These are phyloP conservation scores for Aristolochia fimbriata DNA, from an alignment of 164 flowering plant genomes.

Conservation along the genomic window DNA sequence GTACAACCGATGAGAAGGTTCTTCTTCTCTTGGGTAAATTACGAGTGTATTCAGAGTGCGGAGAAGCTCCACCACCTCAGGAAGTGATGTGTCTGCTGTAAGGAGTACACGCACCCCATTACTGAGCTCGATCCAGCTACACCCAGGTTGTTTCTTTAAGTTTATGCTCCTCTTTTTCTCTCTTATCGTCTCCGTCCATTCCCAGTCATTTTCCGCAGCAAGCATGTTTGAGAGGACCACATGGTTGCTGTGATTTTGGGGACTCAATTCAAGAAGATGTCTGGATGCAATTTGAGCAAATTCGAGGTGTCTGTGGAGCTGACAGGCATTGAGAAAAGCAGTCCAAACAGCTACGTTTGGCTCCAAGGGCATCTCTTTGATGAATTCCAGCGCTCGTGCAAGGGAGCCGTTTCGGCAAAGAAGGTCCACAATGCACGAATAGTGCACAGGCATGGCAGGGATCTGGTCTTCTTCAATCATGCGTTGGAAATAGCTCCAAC, in stretches of 20 bases:
- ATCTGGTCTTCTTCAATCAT: constrained; percentile 11
- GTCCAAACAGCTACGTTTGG: constrained; percentile 15
- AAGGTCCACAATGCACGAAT: constrained; percentile 22
- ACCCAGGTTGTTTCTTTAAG: constrained; percentile 16
- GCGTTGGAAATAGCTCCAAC: constrained; percentile 9
- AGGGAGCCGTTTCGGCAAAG: constrained; percentile 14
- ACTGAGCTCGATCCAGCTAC: constrained; percentile 23
- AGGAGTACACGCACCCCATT: constrained; percentile 17
- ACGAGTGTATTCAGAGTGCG: constrained; percentile 2
- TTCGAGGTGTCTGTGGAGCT: constrained; percentile 9
- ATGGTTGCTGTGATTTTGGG: constrained; percentile 1
- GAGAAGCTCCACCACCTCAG: constrained; percentile 11
- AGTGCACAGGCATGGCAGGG: constrained; percentile 13
- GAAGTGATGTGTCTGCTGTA: constrained; percentile 14
- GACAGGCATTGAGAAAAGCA: constrained; percentile 12
- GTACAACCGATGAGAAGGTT: too few relatives aligned
- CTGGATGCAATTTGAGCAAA: constrained; percentile 9
- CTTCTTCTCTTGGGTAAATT: too few relatives aligned
- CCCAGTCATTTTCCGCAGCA: constrained; percentile 9
- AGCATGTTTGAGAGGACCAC: constrained; percentile 11
- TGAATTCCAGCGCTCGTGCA: constrained; percentile 9
- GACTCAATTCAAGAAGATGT: constrained; percentile 7
- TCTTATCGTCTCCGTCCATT: constrained; percentile 5
- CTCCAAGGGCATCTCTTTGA: constrained; percentile 10
- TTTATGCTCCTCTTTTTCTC: constrained; percentile 6